Conservation (phyloP, 495 filamentous ascomycete species). For the Cercophora newfieldiana region DNA sequence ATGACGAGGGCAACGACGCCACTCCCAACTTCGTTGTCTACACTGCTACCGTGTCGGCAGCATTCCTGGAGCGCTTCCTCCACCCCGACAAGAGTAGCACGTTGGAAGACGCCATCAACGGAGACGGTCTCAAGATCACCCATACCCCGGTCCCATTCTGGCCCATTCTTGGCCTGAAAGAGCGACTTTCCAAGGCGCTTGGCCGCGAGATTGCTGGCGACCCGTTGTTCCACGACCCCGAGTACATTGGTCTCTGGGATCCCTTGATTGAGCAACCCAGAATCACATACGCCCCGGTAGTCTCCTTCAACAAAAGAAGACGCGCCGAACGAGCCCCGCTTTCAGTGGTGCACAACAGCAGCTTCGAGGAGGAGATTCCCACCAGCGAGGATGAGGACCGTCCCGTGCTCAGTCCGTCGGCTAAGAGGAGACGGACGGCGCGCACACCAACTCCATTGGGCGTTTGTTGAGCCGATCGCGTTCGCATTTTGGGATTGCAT, state of each 20-base stretch:
- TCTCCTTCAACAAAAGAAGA: constrained; percentile 31
- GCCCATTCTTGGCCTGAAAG: constrained; percentile 50
- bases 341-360: constrained; percentile 33
- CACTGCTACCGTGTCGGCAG: constrained; percentile 39
- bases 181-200: constrained; percentile 47
- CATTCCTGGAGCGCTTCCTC: constrained; percentile 42
- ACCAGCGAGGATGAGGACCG: constrained; percentile 27
- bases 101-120: constrained; percentile 2
- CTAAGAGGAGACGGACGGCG: constrained; percentile 36
- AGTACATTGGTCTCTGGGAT: constrained; percentile 40
- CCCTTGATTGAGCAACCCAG: constrained; percentile 22
- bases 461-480: constrained; percentile 26
- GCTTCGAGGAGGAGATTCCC: constrained; percentile 36
- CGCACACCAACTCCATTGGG: constrained; percentile 22
- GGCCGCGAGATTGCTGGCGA: constrained; percentile 42
- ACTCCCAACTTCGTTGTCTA: constrained; percentile 45
- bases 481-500: neutral
- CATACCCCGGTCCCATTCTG: constrained; percentile 43
- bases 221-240: constrained; percentile 29
- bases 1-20: constrained; percentile 34
- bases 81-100: constrained; percentile 34
- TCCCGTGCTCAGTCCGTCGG: constrained; percentile 32
- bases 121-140: constrained; percentile 33
- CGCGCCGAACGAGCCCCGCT: constrained; percentile 26
- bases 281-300: neutral